A percentile compares a stretch with the other conserved stretches of the same genome.
phyloP scores from a whole-genome alignment of 176 grass and related monocot species.

The Zea mays region Zm-B73-REFERENCE-NAM-5.0 NC_050105.1:23492001-23492500 shows the following conservation, averaged over 20 bases:
- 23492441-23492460: too few relatives aligned
- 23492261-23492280: conserved; percentile 38
- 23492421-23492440: too few relatives aligned
- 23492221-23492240: too few relatives aligned
- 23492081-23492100: conserved; percentile 71
- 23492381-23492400: too few relatives aligned
- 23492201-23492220: too few relatives aligned
- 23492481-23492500: too few relatives aligned
- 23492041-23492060: conserved; percentile 74
- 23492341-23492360: conserved; percentile 65
- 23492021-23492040: conserved; percentile 79
- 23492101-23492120: conserved; percentile 45
- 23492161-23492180: conserved; percentile 69
- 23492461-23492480: too few relatives aligned
- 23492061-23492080: conserved; percentile 64
- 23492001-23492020: conserved; percentile 32
- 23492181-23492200: too few relatives aligned
- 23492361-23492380: conserved; percentile 57
- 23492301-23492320: conserved; percentile 70
- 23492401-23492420: too few relatives aligned
- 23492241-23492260: too few relatives aligned
- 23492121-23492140: conserved; percentile 77
- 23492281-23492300: conserved; percentile 63
- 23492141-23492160: conserved; percentile 54
- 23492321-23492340: conserved; percentile 38